Evolutionary conservation across 345 rosid genomes (phyloP), one percentile per base, ranked within the genome.

Genomic region (Camelina hispida): DNA sequence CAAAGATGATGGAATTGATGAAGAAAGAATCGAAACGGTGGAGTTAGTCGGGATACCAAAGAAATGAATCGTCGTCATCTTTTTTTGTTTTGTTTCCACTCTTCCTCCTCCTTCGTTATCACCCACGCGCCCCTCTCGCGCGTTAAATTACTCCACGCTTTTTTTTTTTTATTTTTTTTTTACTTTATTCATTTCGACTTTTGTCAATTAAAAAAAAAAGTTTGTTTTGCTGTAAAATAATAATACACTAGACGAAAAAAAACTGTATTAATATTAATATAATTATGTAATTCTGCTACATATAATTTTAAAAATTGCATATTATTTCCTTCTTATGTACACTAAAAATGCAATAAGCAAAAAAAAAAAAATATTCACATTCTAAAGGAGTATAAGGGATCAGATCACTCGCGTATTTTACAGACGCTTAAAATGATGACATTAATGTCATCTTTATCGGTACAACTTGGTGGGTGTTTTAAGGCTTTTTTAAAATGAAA

Each of bases 41-140:
- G 62, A 51, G 44, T 48, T 47, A 17, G 18, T 10, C 38, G 18
- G 18, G 73, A 56, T 55, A 30, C 55, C n/a, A 17, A 35, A 42
- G 5, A 42, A 50, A 46, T 35, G 23, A 48, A 48, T 8, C 53
- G 4, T 16, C 71, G 10, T 16, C 77, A 56, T 63, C 77, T 65
- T 44, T 18, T 72, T 64, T 20, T 20, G 22, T 20, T 20, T 16
- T 46, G 63, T 64, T 34, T 23, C n/a, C 63, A 73, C 71, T 73
- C 56, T 72, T 52, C 52, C 38, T 52, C 52, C 38, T 52, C 47
- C 4, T 40, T 56, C 63, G 5, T 65, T 16, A 15, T 9, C 53
- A 5, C 6, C 69, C 47, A 73, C 78, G 65, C 71, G 56, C 71
- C 38, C 11, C 14, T 64, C 28, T 65, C 57, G 40, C 71, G 65